phyloP scores from a whole-genome alignment of 176 grass and related monocot species.

The Dactylis glomerata region DNA sequence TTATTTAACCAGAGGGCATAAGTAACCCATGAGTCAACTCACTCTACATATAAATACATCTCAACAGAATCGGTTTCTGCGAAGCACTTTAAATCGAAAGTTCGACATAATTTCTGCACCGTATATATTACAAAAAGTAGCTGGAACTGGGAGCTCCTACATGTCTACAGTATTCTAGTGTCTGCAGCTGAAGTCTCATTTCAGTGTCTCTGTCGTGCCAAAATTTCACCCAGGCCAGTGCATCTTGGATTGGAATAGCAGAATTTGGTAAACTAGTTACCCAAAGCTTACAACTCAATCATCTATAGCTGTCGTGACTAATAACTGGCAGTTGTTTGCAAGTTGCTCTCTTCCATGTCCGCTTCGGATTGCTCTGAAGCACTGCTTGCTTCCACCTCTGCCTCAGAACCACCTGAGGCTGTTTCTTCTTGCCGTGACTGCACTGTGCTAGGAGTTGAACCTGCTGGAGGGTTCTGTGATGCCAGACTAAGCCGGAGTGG shows the following conservation, averaged over 20 bases:
- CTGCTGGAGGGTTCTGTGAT: constrained; percentile 38
- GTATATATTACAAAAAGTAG: constrained; percentile 16
- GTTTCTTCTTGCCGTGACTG: constrained; percentile 26
- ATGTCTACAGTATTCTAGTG: constrained; percentile 24
- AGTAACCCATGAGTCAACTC: not conserved
- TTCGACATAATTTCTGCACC: constrained; percentile 24
- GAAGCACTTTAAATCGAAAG: not conserved
- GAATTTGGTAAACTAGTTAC: not conserved
- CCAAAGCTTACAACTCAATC: not conserved
- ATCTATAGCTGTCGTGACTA: not conserved
- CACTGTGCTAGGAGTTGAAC: constrained; percentile 14
- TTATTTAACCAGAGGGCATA: not conserved
- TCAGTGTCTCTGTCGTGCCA: not conserved
- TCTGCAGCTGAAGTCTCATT: constrained; percentile 15
- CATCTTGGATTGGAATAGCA: not conserved
- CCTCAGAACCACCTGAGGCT: constrained; percentile 17
- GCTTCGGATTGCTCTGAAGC: constrained; percentile 19
- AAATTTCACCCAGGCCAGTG: constrained; percentile 19
- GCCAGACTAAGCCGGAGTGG: constrained; percentile 68
- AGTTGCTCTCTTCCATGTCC: constrained; percentile 38
- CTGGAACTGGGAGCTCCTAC: not conserved
- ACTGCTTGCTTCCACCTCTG: not conserved
- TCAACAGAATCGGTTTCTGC: not conserved
- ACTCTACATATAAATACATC: not conserved
- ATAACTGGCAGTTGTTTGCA: constrained; percentile 40